phyloP scores from a whole-genome alignment of 2,329 filamentous ascomycete species.

The Periconia macrospinosa region DNA sequence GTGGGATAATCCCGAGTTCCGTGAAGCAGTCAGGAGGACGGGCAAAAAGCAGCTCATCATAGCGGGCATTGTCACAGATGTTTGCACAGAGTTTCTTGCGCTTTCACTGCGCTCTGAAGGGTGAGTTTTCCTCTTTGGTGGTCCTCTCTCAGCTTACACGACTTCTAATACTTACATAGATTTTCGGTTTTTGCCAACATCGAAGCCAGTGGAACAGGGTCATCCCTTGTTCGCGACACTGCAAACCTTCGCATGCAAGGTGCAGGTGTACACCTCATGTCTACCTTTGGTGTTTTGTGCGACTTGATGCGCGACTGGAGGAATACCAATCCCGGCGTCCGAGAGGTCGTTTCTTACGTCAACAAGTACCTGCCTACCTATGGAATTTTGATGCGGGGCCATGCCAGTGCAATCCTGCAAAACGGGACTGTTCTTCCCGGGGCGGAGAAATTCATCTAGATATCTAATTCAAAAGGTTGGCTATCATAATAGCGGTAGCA shows the following conservation, averaged over 20 bases:
- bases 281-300: conserved; percentile 64
- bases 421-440: conserved; percentile 63
- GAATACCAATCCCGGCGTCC: conserved; percentile 48
- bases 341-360: conserved; percentile 64
- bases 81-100: conserved; percentile 73
- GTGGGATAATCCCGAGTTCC: conserved; percentile 74
- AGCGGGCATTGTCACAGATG: conserved; percentile 72
- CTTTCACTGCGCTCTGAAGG: conserved; percentile 69
- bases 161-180: background rate
- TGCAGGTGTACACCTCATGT: conserved; percentile 67
- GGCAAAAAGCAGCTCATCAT: conserved; percentile 71
- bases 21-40: conserved; percentile 64
- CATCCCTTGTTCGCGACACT: conserved; percentile 61
- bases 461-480: no score
- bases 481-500: no score
- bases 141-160: background rate
- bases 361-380: conserved; percentile 68
- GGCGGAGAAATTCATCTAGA: conserved; percentile 45
- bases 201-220: conserved; percentile 71
- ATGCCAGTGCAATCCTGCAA: conserved; percentile 58
- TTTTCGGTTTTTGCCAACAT: conserved; percentile 68
- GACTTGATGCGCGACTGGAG: conserved; percentile 75
- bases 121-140: background rate
- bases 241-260: conserved; percentile 68
- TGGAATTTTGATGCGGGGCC: conserved; percentile 63